Conservation (phyloP, 2,329 filamentous ascomycete genomes). For the Colletotrichum spinosum region DNA sequence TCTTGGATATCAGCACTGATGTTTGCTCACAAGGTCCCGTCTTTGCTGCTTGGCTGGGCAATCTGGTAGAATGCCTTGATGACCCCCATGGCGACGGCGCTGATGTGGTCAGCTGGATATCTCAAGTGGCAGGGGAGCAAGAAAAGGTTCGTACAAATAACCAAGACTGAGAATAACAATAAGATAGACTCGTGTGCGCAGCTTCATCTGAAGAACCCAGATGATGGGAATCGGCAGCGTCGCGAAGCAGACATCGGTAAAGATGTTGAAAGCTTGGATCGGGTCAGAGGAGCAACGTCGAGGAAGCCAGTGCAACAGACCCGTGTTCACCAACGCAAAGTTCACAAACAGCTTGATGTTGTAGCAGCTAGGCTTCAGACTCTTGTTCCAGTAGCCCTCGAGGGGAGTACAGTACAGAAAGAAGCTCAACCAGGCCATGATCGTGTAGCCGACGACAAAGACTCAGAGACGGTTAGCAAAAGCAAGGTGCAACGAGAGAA, state of each 20-base stretch:
- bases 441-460: slow-evolving; percentile 40
- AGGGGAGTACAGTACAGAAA: slow-evolving; percentile 41
- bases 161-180: slow-evolving; percentile 55
- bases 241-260: slow-evolving; percentile 57
- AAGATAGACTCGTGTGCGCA: slow-evolving; percentile 51
- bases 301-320: neutral
- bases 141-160: slow-evolving; percentile 49
- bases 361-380: slow-evolving; percentile 38
- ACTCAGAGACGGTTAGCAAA: slow-evolving; percentile 4
- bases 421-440: slow-evolving; percentile 41
- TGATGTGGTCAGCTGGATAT: slow-evolving; percentile 26
- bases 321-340: slow-evolving; percentile 53
- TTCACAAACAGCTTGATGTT: slow-evolving; percentile 43
- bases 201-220: slow-evolving; percentile 53
- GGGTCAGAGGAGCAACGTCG: neutral
- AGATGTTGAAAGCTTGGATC: slow-evolving; percentile 51
- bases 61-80: slow-evolving; percentile 53
- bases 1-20: neutral
- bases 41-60: slow-evolving; percentile 43
- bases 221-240: slow-evolving; percentile 56
- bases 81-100: slow-evolving; percentile 53
- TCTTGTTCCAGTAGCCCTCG: slow-evolving; percentile 40
- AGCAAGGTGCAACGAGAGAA: neutral
- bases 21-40: slow-evolving; percentile 48
- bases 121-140: accelerated